These are phyloP conservation scores for Tulasnella sp. DNA, from an alignment of 768 basidiomycete species.

Conservation along the genomic window DNA sequence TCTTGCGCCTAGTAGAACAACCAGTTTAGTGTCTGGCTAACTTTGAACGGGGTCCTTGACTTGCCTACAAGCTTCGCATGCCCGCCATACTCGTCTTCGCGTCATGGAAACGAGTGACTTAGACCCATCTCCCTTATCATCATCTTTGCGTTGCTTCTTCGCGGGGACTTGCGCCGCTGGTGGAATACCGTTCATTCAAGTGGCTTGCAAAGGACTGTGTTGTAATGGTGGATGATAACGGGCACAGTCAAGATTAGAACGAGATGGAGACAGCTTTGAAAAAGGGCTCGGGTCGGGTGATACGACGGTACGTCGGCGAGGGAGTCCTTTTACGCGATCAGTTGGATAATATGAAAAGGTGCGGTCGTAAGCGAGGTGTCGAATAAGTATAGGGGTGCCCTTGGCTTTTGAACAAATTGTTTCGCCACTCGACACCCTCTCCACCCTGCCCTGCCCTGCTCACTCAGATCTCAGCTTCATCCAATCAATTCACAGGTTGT, in stretches of 20 bases:
- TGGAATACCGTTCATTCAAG: constrained; percentile 41
- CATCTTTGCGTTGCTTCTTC: constrained; percentile 72
- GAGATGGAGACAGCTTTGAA: too few relatives aligned
- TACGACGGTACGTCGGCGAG: too few relatives aligned
- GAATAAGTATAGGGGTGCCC: too few relatives aligned
- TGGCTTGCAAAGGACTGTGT: background rate
- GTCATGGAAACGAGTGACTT: constrained; percentile 43
- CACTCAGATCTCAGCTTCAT: too few relatives aligned
- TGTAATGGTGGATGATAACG: background rate
- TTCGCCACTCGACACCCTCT: too few relatives aligned
- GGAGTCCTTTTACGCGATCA: too few relatives aligned
- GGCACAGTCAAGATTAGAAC: background rate
- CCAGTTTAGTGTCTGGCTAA: constrained; percentile 17
- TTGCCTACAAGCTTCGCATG: constrained; percentile 81
- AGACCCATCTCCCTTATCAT: constrained; percentile 54
- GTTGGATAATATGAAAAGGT: too few relatives aligned
- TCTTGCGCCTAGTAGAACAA: constrained; percentile 55
- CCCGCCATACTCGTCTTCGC: constrained; percentile 73
- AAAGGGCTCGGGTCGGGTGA: too few relatives aligned
- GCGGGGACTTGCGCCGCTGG: constrained; percentile 2
- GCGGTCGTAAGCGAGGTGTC: too few relatives aligned
- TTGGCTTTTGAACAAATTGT: too few relatives aligned
- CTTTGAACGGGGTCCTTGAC: constrained; percentile 23
- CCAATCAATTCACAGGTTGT: too few relatives aligned
- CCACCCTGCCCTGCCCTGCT: too few relatives aligned